phyloP scores from a whole-genome alignment of 192 early-diverging fungal species.

The Cladochytrium replicatum region DNA sequence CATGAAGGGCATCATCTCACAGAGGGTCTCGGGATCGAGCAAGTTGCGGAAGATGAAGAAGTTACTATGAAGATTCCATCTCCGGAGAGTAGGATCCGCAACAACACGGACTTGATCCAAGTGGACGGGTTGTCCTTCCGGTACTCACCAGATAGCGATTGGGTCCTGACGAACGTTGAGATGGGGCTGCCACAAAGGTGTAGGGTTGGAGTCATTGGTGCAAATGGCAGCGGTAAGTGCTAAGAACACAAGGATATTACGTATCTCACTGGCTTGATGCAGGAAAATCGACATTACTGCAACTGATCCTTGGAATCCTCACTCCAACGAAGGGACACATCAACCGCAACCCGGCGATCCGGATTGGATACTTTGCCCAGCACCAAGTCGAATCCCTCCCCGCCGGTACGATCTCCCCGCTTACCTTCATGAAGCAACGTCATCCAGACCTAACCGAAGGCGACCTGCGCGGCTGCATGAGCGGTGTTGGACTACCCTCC shows the following conservation, averaged over 20 bases:
- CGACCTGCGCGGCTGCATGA: slow-evolving; percentile 60
- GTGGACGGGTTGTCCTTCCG: slow-evolving; percentile 48
- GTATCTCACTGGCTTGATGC: slow-evolving; percentile 25
- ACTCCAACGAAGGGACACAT: slow-evolving; percentile 55
- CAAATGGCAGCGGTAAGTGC: too few species aligned
- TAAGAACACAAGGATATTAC: too few species aligned
- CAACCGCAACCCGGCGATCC: slow-evolving; percentile 47
- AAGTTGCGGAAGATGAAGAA: slow-evolving; percentile 8
- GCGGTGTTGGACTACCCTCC: slow-evolving; percentile 70
- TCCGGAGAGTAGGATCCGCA: too few species aligned
- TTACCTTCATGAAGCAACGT: slow-evolving; percentile 34
- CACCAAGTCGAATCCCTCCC: slow-evolving; percentile 65
- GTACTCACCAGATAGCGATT: slow-evolving; percentile 11
- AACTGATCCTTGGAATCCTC: slow-evolving; percentile 55
- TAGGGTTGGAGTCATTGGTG: slow-evolving; percentile 68
- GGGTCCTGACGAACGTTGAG: slow-evolving; percentile 55
- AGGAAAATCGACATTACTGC: slow-evolving; percentile 67
- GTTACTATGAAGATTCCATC: too few species aligned
- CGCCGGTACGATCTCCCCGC: slow-evolving; percentile 34
- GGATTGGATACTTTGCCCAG: slow-evolving; percentile 79
- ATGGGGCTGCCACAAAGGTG: slow-evolving; percentile 57
- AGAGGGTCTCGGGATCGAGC: slow-evolving; percentile 9
- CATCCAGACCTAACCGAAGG: slow-evolving; percentile 42
- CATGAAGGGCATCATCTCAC: slow-evolving; percentile 17
- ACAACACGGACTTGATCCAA: slow-evolving; percentile 53